A percentile compares a stretch with the other conserved stretches of the same genome.
phyloP scores from a whole-genome alignment of 768 basidiomycete genomes.

The Russula virescens region DNA sequence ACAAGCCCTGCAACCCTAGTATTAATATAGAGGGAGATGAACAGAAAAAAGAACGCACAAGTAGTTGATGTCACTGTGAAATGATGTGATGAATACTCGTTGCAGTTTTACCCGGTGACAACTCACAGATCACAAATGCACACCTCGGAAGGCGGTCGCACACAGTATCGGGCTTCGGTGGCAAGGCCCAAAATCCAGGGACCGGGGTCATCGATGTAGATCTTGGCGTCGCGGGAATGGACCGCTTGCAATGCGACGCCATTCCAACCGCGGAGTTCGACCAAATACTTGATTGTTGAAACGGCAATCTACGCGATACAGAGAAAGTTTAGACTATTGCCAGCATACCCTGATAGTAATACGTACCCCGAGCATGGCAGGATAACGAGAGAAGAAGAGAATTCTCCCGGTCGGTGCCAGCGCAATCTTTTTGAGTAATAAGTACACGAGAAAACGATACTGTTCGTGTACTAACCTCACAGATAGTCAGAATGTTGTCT shows the following conservation, averaged over 20 bases:
- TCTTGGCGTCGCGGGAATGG: conserved; percentile 85
- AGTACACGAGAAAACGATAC: not conserved
- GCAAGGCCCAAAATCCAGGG: conserved; percentile 94
- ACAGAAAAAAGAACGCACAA: conserved; percentile 43
- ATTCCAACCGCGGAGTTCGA: conserved; percentile 90
- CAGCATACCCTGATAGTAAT: not conserved
- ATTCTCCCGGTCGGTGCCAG: conserved; percentile 82
- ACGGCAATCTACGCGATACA: conserved; percentile 60
- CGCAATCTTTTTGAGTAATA: conserved; percentile 51
- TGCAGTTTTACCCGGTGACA: not conserved
- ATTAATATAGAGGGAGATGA: conserved; percentile 12
- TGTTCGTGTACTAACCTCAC: conserved; percentile 53
- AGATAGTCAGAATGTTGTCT: conserved; percentile 89
- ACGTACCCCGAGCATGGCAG: conserved; percentile 82
- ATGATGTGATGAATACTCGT: not conserved
- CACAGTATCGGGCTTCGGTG: conserved; percentile 75
- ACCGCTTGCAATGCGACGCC: conserved; percentile 79
- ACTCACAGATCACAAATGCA: conserved; percentile 81
- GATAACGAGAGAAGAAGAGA: conserved; percentile 83
- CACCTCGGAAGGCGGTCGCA: conserved; percentile 72
- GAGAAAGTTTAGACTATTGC: not conserved
- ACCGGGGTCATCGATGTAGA: conserved; percentile 93
- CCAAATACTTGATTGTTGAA: conserved; percentile 84
- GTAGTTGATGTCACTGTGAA: conserved; percentile 69
- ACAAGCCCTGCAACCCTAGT: conserved; percentile 49